A percentile compares a stretch with the other conserved stretches of the same genome.
These are phyloP conservation scores for Cylindrodendrum hubeiense DNA, from an alignment of 2,329 filamentous ascomycete species.

Conservation along the genomic window DNA sequence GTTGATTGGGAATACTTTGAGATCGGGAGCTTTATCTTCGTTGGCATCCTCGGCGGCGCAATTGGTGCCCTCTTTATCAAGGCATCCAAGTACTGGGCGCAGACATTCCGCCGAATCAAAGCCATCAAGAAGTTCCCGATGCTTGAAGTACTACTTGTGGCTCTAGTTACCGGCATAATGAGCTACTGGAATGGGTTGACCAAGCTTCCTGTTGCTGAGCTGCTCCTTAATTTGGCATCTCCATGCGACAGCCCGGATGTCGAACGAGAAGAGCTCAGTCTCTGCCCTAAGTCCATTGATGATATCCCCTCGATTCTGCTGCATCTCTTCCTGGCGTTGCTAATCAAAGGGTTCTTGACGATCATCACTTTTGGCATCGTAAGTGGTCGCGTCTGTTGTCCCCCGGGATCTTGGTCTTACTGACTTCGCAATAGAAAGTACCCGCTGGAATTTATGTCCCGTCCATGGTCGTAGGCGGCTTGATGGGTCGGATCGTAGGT, in stretches of 20 bases:
- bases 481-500: constrained; percentile 89
- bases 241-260: constrained; percentile 81
- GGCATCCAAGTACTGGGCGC: constrained; percentile 90
- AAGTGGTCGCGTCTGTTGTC: constrained; percentile 47
- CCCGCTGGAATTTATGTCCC: constrained; percentile 98
- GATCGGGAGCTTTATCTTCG: constrained; percentile 84
- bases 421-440: constrained; percentile 72
- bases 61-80: constrained; percentile 96
- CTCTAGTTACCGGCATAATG: constrained; percentile 83
- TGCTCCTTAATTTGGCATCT: constrained; percentile 90
- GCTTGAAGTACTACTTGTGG: constrained; percentile 89
- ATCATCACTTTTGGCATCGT: constrained; percentile 92
- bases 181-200: constrained; percentile 96
- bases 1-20: constrained; percentile 97
- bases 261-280: constrained; percentile 73
- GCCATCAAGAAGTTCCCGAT: constrained; percentile 87
- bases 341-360: constrained; percentile 91
- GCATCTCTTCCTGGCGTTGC: constrained; percentile 80
- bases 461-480: constrained; percentile 96
- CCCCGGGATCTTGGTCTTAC: neutral
- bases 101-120: constrained; percentile 84
- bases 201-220: constrained; percentile 88
- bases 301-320: constrained; percentile 84
- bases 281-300: constrained; percentile 80
- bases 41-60: constrained; percentile 87